Conservation (phyloP, 257 asterid species). For the Solanum dulcamara region DNA sequence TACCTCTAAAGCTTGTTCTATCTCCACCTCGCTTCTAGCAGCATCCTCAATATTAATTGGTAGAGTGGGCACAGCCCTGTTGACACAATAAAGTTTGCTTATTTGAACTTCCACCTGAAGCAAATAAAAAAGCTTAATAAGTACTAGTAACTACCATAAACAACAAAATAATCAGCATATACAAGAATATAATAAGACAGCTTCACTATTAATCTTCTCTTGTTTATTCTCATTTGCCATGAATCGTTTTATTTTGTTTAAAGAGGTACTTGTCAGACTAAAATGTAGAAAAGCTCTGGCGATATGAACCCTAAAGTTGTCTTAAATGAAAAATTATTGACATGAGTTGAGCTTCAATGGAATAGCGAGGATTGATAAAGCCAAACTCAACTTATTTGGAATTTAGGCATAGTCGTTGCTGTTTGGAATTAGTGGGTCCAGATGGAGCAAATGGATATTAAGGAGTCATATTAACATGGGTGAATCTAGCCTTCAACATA, state of each 20-base stretch:
- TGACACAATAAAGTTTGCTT: conserved; percentile 48
- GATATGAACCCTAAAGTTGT: background rate
- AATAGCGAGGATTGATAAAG: background rate
- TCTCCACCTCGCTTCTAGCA: conserved; percentile 66
- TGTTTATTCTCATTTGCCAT: background rate
- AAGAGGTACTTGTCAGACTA: background rate
- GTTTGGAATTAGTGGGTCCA: background rate
- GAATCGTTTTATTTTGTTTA: background rate
- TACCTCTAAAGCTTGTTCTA: conserved; percentile 61
- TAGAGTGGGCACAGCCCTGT: conserved; percentile 42
- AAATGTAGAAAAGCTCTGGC: background rate
- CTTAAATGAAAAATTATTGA: background rate
- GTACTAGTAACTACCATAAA: background rate
- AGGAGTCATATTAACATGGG: background rate
- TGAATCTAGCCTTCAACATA: background rate
- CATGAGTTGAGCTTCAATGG: background rate
- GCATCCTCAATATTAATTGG: conserved; percentile 80
- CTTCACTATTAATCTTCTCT: background rate
- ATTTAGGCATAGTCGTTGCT: background rate
- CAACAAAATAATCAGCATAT: background rate
- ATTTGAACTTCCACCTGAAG: conserved; percentile 77
- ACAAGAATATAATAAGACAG: background rate
- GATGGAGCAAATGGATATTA: background rate
- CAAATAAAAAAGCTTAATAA: background rate
- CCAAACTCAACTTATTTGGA: background rate